These are phyloP conservation scores for Diaporthe citri DNA, from an alignment of 2,329 filamentous ascomycete species.

Conservation along the genomic window DNA sequence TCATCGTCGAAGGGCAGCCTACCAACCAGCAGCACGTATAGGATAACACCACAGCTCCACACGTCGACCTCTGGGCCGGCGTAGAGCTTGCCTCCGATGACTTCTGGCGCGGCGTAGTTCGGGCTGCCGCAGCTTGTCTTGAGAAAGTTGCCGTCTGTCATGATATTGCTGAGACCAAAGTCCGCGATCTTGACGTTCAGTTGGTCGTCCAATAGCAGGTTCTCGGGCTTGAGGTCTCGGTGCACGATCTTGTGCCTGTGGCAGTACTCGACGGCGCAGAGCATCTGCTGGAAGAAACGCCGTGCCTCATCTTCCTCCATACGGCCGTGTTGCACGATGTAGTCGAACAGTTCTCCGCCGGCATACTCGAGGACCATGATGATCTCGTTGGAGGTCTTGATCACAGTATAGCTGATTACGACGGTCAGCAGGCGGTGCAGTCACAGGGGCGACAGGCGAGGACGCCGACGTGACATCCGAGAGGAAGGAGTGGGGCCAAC, in stretches of 20 bases:
- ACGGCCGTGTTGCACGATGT: constrained; percentile 93
- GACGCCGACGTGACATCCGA: background rate
- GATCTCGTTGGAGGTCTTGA: constrained; percentile 93
- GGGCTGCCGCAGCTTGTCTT: constrained; percentile 99
- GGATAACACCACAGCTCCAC: constrained; percentile 95
- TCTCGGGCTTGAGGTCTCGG: constrained; percentile 97
- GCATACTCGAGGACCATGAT: constrained; percentile 99
- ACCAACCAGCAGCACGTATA: constrained; percentile 85
- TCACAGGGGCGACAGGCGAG: background rate
- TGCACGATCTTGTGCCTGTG: constrained; percentile 99
- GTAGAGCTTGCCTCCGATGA: constrained; percentile 97
- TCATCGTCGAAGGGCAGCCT: constrained; percentile 97
- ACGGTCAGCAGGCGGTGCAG: background rate
- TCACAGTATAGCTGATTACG: constrained; percentile 84
- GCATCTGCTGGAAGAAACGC: constrained; percentile 98
- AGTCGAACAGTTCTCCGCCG: constrained; percentile 96
- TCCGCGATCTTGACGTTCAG: constrained; percentile 99
- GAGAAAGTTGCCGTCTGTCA: constrained; percentile 99
- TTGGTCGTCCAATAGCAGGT: constrained; percentile 92
- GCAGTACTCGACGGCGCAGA: constrained; percentile 98
- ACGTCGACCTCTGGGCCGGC: constrained; percentile 98
- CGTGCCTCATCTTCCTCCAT: constrained; percentile 94
- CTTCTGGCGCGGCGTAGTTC: constrained; percentile 97
- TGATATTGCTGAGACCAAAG: constrained; percentile 98
- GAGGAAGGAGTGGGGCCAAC: constrained; percentile 46